Evolutionary conservation across 2,329 filamentous ascomycete species (phyloP), one percentile per base, ranked within the genome.

Genomic region (Colletotrichum gigasporum): DNA sequence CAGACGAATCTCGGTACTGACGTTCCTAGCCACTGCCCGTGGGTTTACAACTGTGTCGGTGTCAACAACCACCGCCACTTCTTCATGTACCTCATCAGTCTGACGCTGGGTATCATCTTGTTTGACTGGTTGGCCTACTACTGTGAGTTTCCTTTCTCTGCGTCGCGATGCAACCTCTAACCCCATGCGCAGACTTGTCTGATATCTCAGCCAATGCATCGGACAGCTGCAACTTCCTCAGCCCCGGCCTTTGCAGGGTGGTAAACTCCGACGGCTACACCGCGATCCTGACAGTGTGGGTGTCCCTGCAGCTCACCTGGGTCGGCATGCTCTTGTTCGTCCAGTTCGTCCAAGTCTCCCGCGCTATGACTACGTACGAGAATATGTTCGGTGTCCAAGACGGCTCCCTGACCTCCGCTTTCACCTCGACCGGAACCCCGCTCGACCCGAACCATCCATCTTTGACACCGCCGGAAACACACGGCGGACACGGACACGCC

Each of bases 41-140:
- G 96, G 96, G 92, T 98, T 22, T 92, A 97, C 79, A 98, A 97
- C 78, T 99, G 96, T 72, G 88, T 99, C 41, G 96, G 93, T 42
- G 87, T 96, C 68, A 98, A 98, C 80, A 99, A 98, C 76, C 92
- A 98, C 73, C 90, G 96, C 12, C 94, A 97, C 71, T 99, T 99
- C 77, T 91, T 97, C 72, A 81, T 97, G 51, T 99, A 98, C 75
- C 86, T 99, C 16, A 80, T 96, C 41, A 89, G 80, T 71, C 80
- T 99, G 67, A 91, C 93, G 57, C 68, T 91, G 14, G 93, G 93
- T 28, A 91, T 98, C 34, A 68, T 92, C 3, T 71, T 87, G 2
- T 90, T 94, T 69, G 87, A 97, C 69, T 87, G 86, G 75, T 75
- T 97, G 35, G 83, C 90, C 18, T 88, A 95, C 71, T 83, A 85